These are phyloP conservation scores for Clonostachys solani DNA, from an alignment of 2,329 filamentous ascomycete species.

Conservation along the genomic window DNA sequence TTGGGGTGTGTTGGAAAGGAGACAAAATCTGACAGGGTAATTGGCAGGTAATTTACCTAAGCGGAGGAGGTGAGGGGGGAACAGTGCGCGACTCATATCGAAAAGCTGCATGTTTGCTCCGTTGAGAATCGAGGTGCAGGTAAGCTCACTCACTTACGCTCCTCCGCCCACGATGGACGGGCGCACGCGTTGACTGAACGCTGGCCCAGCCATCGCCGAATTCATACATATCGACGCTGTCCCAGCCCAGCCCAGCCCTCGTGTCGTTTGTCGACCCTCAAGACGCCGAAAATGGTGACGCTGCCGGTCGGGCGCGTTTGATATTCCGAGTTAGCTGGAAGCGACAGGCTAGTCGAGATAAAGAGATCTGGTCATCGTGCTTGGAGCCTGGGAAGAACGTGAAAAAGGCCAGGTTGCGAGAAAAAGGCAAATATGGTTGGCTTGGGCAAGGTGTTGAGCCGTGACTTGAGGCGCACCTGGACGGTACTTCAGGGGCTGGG, in stretches of 20 bases:
- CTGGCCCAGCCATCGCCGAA: too few species aligned
- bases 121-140: too few species aligned
- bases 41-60: background rate
- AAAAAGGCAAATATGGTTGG: background rate
- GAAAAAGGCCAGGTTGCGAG: background rate
- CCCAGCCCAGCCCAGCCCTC: too few species aligned
- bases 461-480: conserved; percentile 1
- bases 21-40: background rate
- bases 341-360: too few species aligned
- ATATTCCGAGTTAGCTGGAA: too few species aligned
- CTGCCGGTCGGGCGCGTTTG: too few species aligned
- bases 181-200: too few species aligned
- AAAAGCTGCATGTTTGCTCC: background rate
- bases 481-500: conserved; percentile 31
- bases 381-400: background rate
- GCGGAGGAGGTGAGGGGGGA: background rate
- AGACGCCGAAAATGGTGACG: too few species aligned
- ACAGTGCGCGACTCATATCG: background rate
- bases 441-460: background rate
- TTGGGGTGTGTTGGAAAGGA: background rate
- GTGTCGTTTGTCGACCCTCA: too few species aligned
- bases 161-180: too few species aligned
- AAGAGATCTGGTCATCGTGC: background rate
- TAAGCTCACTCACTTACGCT: too few species aligned
- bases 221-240: too few species aligned